phyloP scores from a whole-genome alignment of 331 rosid genomes.

The Saraca asoca region DNA sequence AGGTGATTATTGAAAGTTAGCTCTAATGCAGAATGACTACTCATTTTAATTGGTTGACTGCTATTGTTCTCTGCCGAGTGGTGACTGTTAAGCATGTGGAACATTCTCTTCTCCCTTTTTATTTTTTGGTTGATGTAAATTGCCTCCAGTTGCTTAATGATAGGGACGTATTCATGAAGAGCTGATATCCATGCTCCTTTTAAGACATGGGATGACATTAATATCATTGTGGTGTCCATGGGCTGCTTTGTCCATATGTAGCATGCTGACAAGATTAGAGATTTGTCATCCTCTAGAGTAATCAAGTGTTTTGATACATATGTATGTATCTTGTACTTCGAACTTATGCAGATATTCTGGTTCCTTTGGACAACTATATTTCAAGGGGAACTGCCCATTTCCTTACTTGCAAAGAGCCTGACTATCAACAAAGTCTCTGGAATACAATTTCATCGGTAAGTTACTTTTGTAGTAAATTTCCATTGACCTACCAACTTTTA shows the following conservation, averaged over 20 bases:
- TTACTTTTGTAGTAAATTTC: slow-evolving; percentile 27
- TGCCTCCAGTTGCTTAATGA: slow-evolving; percentile 1
- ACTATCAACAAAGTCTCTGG: slow-evolving; percentile 93
- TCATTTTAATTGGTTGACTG: no score
- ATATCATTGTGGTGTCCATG: background rate
- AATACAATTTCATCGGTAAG: slow-evolving; percentile 87
- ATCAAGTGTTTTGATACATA: background rate
- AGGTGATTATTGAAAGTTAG: no score
- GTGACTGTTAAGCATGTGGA: no score
- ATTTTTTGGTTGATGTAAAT: background rate
- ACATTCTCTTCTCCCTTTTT: no score
- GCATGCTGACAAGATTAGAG: slow-evolving; percentile 2
- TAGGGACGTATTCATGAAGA: background rate
- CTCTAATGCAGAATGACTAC: no score
- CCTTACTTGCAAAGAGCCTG: slow-evolving; percentile 78
- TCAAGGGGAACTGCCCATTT: slow-evolving; percentile 90
- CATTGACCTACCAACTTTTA: slow-evolving; percentile 1
- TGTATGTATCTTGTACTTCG: slow-evolving; percentile 9
- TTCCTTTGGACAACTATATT: slow-evolving; percentile 91
- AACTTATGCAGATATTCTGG: slow-evolving; percentile 70
- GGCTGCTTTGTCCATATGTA: slow-evolving; percentile 1
- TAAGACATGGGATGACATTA: background rate
- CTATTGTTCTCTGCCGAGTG: no score
- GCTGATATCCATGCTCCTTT: slow-evolving; percentile 11
- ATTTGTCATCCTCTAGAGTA: slow-evolving; percentile 5